phyloP scores from a whole-genome alignment of 78 protist species.

The Dictyostelium firmibasis region DNA sequence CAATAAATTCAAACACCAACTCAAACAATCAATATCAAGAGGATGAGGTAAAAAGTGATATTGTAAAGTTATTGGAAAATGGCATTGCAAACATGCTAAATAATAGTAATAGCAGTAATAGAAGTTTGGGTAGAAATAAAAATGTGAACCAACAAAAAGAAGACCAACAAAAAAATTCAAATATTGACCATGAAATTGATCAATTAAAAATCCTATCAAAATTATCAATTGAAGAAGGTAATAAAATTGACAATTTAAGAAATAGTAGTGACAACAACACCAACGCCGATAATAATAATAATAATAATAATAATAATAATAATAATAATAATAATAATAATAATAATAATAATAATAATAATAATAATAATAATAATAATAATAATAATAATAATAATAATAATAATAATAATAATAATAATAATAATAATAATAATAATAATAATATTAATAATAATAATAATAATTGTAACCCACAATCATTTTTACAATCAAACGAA shows the following conservation, averaged over 20 bases:
- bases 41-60: background rate
- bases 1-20: background rate
- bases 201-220: background rate
- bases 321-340: background rate
- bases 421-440: background rate
- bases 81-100: background rate
- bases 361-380: background rate
- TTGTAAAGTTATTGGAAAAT: background rate
- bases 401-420: background rate
- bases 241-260: background rate
- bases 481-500: background rate
- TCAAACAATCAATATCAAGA: background rate
- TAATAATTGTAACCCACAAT: background rate
- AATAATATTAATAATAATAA: background rate
- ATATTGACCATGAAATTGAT: background rate
- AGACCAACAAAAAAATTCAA: background rate
- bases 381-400: background rate
- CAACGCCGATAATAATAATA: background rate
- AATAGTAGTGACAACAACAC: too few relatives aligned
- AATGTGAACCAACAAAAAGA: background rate
- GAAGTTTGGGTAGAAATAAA: background rate
- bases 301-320: background rate
- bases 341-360: too few relatives aligned
- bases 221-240: background rate
- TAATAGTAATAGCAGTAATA: constrained; percentile 17